Base-by-base conservation (phyloP, 2,329 filamentous ascomycete species). In the Fusarium sp. region DNA sequence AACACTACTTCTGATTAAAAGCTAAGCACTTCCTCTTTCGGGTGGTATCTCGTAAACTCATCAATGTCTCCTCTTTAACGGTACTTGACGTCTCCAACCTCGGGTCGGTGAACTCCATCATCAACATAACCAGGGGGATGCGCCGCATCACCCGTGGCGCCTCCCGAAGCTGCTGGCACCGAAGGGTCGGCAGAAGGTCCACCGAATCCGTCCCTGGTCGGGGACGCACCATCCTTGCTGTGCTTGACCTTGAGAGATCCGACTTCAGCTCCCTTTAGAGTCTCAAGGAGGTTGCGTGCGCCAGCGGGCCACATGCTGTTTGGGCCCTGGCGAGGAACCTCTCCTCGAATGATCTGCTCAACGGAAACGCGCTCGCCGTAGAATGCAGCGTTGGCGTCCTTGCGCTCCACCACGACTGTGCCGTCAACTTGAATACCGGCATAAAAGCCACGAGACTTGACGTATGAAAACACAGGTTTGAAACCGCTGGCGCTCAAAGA, bases 361-460 rank as follows among this genome's bases (percentile, higher is more conserved):
- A 83, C 84, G 0, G 81, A 72, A 25, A 87, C 75, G 7, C 76
- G 71, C n/a, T 91, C 84, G 23, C 91, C 91, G 78, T 97, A 97
- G 76, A 97, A 97, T 8, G 88, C 87, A 54, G 93, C 91, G 75
- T 98, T 98, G 76, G 95, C 94, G 61, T 95, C 93, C n/a, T 88
- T 90, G 52, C 94, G 88, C 79, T 97, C 93, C 26, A 95, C 92
- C 50, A 97, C 86, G 13, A 97, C 88, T 0, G 93, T 97, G 26
- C 94, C 94, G 75, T 97, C 94, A 34, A 97, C 86, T 74, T 94
- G 92, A 2, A 97, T 87, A 30, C 93, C 93, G 2, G 93, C 94
- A 75, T 97, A 97, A 72, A 97, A 89, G 7, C 94, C 94, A 54
- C 93, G 88, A 49, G 91, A 94, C 82, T 97, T 97, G 81, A 97